Base-by-base conservation (phyloP, 495 filamentous ascomycete species). In the Penicillium lividum region DNA sequence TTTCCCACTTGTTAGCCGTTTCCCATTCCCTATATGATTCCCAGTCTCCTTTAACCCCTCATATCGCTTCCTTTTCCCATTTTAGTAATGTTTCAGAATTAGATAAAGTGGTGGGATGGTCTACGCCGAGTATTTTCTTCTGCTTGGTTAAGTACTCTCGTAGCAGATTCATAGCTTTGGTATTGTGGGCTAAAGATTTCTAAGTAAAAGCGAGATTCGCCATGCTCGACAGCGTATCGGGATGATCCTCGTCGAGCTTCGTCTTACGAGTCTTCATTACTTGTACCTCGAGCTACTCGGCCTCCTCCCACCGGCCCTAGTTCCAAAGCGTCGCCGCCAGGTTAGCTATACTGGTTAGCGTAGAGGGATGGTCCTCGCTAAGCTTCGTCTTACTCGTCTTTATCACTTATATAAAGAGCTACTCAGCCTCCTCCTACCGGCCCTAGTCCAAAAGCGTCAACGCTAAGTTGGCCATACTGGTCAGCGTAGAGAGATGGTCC, bases 351-450 rank as follows among this genome's bases (percentile, higher is more conserved):
- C 48, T 51, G 0, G 48, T n/a, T 2, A 51, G 5, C 29, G 48
- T 51, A 8, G 33, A 7, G 13, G 48, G 48, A 34, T 51, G 48
- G 29, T 33, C 48, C 29, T 5, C 48, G 48, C 48, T 29, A 11
- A 51, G 48, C 29, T 34, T 51, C 28, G 10, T 51, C 28, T 51
- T 51, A 11, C 48, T 28, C n/a, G 48, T 34, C 48, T 51, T 3
- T 29, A 51, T 34, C 2, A 51, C 48, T 11, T 51, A 15, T 3
- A 51, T 29, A 0, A 16, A 0, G 29, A 51, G 28, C 28, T 36
- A 29, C 48, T 51, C 29, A 9, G 48, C 48, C 48, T 51, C 48
- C 15, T 34, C 10, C 29, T 11, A 51, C 3, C 48, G 48, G 28
- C 48, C 48, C 48, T 51, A 11, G 31, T 34, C 7, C 3, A 6